Evolutionary conservation across 352 stramenopile genomes (phyloP).

Genomic region (Phytophthora europaea): DNA sequence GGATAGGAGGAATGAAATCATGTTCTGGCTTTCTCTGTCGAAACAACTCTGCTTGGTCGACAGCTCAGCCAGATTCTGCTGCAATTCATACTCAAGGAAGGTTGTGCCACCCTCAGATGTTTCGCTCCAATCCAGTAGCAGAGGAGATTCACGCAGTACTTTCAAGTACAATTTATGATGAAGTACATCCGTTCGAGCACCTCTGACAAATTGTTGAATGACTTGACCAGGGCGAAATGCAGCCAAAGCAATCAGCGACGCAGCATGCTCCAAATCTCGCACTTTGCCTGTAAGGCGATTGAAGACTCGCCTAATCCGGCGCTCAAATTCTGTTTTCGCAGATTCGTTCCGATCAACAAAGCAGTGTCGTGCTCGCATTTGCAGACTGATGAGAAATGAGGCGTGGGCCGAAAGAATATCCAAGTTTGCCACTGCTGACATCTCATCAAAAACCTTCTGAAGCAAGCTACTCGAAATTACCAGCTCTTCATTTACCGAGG

Average conservation of each 20-base stretch:
- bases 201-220: slow-evolving; percentile 36
- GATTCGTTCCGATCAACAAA: slow-evolving; percentile 20
- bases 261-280: slow-evolving; percentile 16
- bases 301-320: slow-evolving; percentile 33
- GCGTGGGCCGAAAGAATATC: slow-evolving; percentile 36
- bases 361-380: slow-evolving; percentile 25
- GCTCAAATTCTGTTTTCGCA: slow-evolving; percentile 21
- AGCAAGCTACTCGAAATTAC: slow-evolving; percentile 25
- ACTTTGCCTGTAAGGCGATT: slow-evolving; percentile 48
- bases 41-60: slow-evolving; percentile 29
- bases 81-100: slow-evolving; percentile 39
- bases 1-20: slow-evolving; percentile 35
- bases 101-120: neutral
- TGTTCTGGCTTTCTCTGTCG: slow-evolving; percentile 38
- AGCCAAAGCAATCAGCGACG: slow-evolving; percentile 31
- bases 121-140: slow-evolving; percentile 45
- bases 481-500: neutral
- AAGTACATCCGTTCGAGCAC: slow-evolving; percentile 19
- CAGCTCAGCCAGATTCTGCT: slow-evolving; percentile 30
- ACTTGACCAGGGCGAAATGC: slow-evolving; percentile 43
- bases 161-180: slow-evolving; percentile 40
- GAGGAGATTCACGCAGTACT: slow-evolving; percentile 35
- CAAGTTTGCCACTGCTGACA: slow-evolving; percentile 21
- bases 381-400: slow-evolving; percentile 43
- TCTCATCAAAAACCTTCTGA: slow-evolving; percentile 31